Evolutionary conservation across 345 rosid species (phyloP).

Genomic region (Gossypium sturtianum): DNA sequence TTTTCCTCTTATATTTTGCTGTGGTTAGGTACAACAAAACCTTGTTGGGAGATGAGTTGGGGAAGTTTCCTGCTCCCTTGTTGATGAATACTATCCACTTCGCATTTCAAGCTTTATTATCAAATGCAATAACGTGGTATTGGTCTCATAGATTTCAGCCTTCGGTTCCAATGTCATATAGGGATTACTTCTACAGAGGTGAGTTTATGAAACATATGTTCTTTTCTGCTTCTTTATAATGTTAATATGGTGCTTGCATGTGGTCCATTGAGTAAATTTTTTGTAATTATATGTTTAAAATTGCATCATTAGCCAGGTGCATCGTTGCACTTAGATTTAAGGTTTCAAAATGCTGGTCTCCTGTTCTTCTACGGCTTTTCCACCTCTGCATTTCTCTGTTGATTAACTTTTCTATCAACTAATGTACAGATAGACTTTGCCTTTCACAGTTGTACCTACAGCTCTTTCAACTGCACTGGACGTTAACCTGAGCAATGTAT

Average conservation of each 20-base stretch:
- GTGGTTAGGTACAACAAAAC: constrained; percentile 84
- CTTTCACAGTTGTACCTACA: constrained; percentile 97
- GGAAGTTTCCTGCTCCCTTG: constrained; percentile 95
- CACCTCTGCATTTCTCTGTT: background rate
- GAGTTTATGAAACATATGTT: background rate
- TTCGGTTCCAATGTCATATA: constrained; percentile 64
- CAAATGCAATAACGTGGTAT: constrained; percentile 71
- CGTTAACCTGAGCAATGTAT: constrained; percentile 88
- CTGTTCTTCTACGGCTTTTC: background rate
- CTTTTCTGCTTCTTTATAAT: background rate
- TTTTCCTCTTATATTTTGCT: constrained; percentile 5
- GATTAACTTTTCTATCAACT: constrained; percentile 56
- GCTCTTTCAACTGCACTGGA: constrained; percentile 98
- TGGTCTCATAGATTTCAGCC: constrained; percentile 79
- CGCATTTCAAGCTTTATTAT: constrained; percentile 79
- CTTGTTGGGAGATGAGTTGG: constrained; percentile 87
- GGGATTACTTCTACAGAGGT: constrained; percentile 89
- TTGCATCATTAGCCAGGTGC: background rate
- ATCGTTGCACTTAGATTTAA: background rate
- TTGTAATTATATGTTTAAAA: background rate
- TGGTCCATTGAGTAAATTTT: background rate
- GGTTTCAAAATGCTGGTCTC: background rate
- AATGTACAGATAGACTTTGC: constrained; percentile 81
- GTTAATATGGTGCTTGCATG: background rate
- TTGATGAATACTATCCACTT: constrained; percentile 95